A percentile compares a stretch with the other conserved stretches of the same genome.
phyloP scores from a whole-genome alignment of 2,329 filamentous ascomycete species.

The Geoglossum cookeanum region DNA sequence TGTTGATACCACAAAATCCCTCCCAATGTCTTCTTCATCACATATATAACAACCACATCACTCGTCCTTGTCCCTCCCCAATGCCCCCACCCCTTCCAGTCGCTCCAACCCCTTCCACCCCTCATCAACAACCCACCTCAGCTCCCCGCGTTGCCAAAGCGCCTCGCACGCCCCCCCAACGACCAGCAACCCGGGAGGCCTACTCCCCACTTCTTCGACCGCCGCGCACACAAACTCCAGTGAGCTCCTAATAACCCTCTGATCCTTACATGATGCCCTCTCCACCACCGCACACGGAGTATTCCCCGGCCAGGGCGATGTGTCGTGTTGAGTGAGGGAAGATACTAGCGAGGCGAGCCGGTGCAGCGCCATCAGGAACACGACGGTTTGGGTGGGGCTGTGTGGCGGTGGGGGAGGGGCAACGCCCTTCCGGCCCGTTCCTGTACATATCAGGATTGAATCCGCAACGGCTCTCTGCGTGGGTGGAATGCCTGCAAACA shows the following conservation, averaged over 20 bases:
- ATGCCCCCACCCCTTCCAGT: neutral
- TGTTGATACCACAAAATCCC: too few species aligned
- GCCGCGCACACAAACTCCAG: slow-evolving; percentile 60
- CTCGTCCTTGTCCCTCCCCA: neutral
- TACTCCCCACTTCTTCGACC: slow-evolving; percentile 71
- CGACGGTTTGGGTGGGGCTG: slow-evolving; percentile 57
- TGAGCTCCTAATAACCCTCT: slow-evolving; percentile 79
- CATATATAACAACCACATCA: too few species aligned
- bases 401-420: slow-evolving; percentile 67
- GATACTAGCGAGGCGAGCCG: slow-evolving; percentile 54
- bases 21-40: too few species aligned
- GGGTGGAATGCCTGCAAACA: slow-evolving; percentile 73
- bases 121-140: slow-evolving; percentile 5
- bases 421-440: slow-evolving; percentile 78
- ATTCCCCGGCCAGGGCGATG: slow-evolving; percentile 45
- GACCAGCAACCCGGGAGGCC: slow-evolving; percentile 75
- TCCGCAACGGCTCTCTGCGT: slow-evolving; percentile 84
- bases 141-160: slow-evolving; percentile 21
- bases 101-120: slow-evolving; percentile 2
- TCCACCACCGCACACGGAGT: slow-evolving; percentile 89
- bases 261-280: slow-evolving; percentile 81
- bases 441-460: slow-evolving; percentile 89
- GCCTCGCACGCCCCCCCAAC: slow-evolving; percentile 72
- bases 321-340: slow-evolving; percentile 38
- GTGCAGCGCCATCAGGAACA: slow-evolving; percentile 92